These are phyloP conservation scores for Tetrapisispora arboricola DNA, from an alignment of 805 yeast genomes.

Conservation along the genomic window DNA sequence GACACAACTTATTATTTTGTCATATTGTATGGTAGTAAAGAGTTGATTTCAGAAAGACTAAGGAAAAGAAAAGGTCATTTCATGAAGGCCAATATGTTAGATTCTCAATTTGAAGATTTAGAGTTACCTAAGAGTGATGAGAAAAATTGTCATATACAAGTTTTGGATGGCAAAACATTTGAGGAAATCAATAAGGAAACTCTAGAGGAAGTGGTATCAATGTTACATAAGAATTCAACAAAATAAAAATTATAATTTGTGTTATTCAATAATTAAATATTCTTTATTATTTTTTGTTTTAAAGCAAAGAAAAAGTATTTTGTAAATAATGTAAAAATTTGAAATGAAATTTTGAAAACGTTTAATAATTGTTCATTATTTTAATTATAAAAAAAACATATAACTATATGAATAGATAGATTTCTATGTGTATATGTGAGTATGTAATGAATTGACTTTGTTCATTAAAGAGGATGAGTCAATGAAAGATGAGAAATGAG, in stretches of 20 bases:
- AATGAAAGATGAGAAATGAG: background rate
- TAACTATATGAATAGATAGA: background rate
- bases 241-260: background rate
- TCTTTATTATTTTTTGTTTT: no score
- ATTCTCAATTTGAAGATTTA: slow-evolving; percentile 65
- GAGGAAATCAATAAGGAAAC: slow-evolving; percentile 12
- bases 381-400: no score
- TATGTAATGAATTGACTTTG: background rate
- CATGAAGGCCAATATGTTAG: slow-evolving; percentile 81
- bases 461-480: background rate
- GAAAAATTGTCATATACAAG: slow-evolving; percentile 21
- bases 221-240: background rate
- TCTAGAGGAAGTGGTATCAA: background rate
- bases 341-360: no score
- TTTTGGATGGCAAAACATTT: slow-evolving; percentile 21
- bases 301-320: no score
- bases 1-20: slow-evolving; percentile 44
- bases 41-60: slow-evolving; percentile 53
- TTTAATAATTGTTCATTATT: no score
- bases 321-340: no score
- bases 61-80: slow-evolving; percentile 61
- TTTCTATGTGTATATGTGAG: background rate
- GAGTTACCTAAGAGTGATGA: slow-evolving; percentile 51
- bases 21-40: slow-evolving; percentile 55
- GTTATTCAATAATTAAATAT: no score